Evolutionary conservation across 345 rosid genomes (phyloP), one percentile per base, ranked within the genome.

Genomic region (Zanthoxylum bungeanum): DNA sequence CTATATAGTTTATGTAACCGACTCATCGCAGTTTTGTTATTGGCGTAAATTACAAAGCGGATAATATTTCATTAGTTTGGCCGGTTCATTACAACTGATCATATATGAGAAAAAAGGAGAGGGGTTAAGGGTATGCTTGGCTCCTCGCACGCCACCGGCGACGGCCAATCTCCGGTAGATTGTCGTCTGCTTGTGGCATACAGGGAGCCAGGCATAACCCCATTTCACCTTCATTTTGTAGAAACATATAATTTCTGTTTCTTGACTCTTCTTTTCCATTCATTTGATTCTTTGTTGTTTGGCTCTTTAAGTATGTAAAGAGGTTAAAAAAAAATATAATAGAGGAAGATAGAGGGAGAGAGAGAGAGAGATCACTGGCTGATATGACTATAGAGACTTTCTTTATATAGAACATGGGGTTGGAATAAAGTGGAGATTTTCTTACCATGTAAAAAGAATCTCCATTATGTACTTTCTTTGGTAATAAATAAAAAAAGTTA

Each of bases 161-260:
- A 27, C 55, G 51, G 60, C 60, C 80, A 74, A 70, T 70, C 80
- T 24, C 14, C 22, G n/a, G 4, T 1, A 10, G 76, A 76, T 70
- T 74, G 79, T 47, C 55, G 4, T 53, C 24, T 49, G 77, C 77
- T 33, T 66, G 80, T 71, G 84, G 84, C 84, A 80, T 80, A 67
- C 84, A 80, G 74, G 84, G 80, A 80, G 76, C 84, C 84, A 80
- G 84, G 84, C 84, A 80, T 59, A 73, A 53, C 75, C 61, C 67
- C 3, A 24, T 70, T 51, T 58, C 56, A 50, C 78, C 68, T 72
- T 36, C 50, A 33, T 64, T 28, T 2, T 21, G 24, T 16, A 6
- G 28, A 36, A 44, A 60, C 11, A 12, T 39, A 3, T 5, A 12
- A 27, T 34, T 10, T 21, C 64, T 36, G n/a, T n/a, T n/a, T n/a